Evolutionary conservation across 148 eudicot species (phyloP).

Genomic region (Nepenthes mirabilis): DNA sequence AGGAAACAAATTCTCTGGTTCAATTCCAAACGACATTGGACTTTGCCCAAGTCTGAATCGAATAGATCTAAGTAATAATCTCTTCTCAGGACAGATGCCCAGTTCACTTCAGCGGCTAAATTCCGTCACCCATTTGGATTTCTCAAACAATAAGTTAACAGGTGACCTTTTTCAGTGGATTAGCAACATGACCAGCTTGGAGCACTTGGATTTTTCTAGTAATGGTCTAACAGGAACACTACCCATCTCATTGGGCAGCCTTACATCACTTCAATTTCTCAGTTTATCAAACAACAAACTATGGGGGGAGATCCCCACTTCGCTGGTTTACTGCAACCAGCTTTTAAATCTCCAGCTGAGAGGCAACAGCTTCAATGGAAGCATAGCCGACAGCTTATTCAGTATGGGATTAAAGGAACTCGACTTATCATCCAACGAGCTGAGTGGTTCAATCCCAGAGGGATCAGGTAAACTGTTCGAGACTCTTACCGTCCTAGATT

Average conservation of each 20-base stretch:
- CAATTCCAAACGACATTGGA: slow-evolving; percentile 56
- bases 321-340: slow-evolving; percentile 30
- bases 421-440: slow-evolving; percentile 57
- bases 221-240: slow-evolving; percentile 49
- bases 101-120: slow-evolving; percentile 33
- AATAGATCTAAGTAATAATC: slow-evolving; percentile 46
- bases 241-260: slow-evolving; percentile 42
- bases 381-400: slow-evolving; percentile 58
- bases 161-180: slow-evolving; percentile 72
- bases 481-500: slow-evolving; percentile 50
- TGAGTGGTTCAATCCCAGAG: slow-evolving; percentile 54
- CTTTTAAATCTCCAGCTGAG: slow-evolving; percentile 33
- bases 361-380: slow-evolving; percentile 44
- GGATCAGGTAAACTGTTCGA: slow-evolving; percentile 46
- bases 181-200: slow-evolving; percentile 29
- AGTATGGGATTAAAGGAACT: slow-evolving; percentile 43
- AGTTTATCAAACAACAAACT: slow-evolving; percentile 44
- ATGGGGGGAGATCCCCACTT: slow-evolving; percentile 45
- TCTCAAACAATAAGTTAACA: slow-evolving; percentile 40
- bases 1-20: slow-evolving; percentile 66
- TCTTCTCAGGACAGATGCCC: slow-evolving; percentile 45
- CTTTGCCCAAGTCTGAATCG: slow-evolving; percentile 56
- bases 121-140: slow-evolving; percentile 25
- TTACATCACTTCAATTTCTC: slow-evolving; percentile 33
- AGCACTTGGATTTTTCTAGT: slow-evolving; percentile 49